Evolutionary conservation across 1,284 basidiomycete species (phyloP).

Genomic region (Vanrija sp.): DNA sequence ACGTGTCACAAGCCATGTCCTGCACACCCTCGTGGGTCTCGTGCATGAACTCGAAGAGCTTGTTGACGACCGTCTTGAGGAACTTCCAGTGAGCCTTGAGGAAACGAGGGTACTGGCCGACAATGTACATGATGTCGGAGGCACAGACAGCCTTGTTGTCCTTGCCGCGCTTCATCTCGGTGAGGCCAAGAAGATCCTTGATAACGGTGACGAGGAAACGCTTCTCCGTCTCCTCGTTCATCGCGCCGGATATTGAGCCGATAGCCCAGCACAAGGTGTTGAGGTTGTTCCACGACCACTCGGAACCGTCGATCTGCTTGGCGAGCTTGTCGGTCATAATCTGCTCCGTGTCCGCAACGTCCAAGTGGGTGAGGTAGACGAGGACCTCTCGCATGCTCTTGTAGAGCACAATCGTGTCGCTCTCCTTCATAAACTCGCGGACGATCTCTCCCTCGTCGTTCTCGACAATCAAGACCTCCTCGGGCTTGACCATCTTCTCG

Average conservation of each 20-base stretch:
- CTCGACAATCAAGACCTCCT: slow-evolving; percentile 98
- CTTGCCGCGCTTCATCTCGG: slow-evolving; percentile 98
- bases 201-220: slow-evolving; percentile 99
- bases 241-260: slow-evolving; percentile 97
- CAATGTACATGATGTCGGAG: slow-evolving; percentile 99
- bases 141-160: slow-evolving; percentile 99
- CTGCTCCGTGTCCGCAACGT: slow-evolving; percentile 92
- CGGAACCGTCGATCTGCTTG: slow-evolving; percentile 94
- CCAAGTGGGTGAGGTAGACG: slow-evolving; percentile 95
- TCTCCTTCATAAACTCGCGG: slow-evolving; percentile 99
- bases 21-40: slow-evolving; percentile 99
- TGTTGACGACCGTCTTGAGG: slow-evolving; percentile 99
- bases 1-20: slow-evolving; percentile 99
- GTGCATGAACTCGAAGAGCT: slow-evolving; percentile 99
- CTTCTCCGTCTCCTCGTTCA: slow-evolving; percentile 99
- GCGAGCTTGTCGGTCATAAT: slow-evolving; percentile 96
- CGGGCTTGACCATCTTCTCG: slow-evolving; percentile 99
- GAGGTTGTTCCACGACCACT: slow-evolving; percentile 99
- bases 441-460: slow-evolving; percentile 99
- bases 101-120: slow-evolving; percentile 99
- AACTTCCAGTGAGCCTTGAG: slow-evolving; percentile 99
- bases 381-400: slow-evolving; percentile 98
- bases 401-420: slow-evolving; percentile 97
- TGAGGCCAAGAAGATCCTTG: slow-evolving; percentile 93
- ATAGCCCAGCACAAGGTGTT: slow-evolving; percentile 99